Evolutionary conservation across 306 rosid genomes (phyloP), one percentile per base, ranked within the genome.

Genomic region (Bauhinia variegata): DNA sequence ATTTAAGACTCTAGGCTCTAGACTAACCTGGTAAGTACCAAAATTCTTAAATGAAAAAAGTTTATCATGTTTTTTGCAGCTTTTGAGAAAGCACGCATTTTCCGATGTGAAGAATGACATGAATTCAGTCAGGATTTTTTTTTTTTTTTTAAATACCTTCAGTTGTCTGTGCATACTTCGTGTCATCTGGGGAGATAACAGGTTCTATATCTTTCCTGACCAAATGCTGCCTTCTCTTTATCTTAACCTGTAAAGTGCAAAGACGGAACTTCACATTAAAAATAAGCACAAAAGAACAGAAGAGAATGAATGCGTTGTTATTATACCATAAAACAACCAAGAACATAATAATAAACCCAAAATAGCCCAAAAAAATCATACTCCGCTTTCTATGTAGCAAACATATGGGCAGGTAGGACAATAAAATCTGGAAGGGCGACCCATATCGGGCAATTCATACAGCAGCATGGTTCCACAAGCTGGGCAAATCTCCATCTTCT

Each of bases 371-470:
- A 11, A 19, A 47, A 47, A 34, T 19, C 8, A 33, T 69, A 82
- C 93, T 82, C 53, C 50, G 15, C 37, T 76, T 34, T 82, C 78
- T 11, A 87, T 14, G 46, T 70, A 19, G 71, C 83, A 83, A 23
- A 87, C 80, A 34, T 87, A 87, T 11, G 93, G 95, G 65, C 95
- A 87, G 39, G 86, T 63, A 0, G 83, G 69, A 60, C 93, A 87
- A 69, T 32, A 80, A 74, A 87, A 87, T 79, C 95, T 82, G 0
- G 86, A 47, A 17, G 79, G 71, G 33, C 68, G 82, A 14, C 75
- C 77, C 86, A 78, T 32, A 71, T 73, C n/a, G 32, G 85, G 83
- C 44, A 82, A 32, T 50, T 85, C 95, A 71, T 70, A 87, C 61
- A 65, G 80, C 66, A 87, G 80, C 86, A 87, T 76, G 63, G 17